Base-by-base conservation (phyloP, 2,329 filamentous ascomycete genomes). In the Aspergillus transmontanensis region DNA sequence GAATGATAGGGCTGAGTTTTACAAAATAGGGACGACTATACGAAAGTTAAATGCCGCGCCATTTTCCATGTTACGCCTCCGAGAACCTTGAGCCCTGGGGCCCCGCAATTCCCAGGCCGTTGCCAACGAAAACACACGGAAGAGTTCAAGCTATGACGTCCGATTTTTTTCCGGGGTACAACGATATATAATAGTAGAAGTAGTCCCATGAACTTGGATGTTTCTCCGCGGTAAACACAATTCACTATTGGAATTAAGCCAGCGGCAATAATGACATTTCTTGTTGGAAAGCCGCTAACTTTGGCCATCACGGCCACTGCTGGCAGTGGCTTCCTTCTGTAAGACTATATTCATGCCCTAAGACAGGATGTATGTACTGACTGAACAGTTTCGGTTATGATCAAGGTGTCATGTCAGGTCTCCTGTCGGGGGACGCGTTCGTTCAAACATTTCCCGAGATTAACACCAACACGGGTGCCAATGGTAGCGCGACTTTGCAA, bases 261-360 rank as follows among this genome's bases (percentile, higher is more conserved):
- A 30, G 26, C 36, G 12, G 16, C 21, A 21, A 64, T 14, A 36
- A 69, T 69, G 73, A 68, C 71, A 46, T 62, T 74, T 56, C 72
- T 76, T 46, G 68, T 69, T 34, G 74, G 74, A 23, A 59, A 60
- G 48, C 57, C 74, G n/a, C 73, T 83, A 19, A 75, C 79, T 58
- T 79, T 76, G 75, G 79, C 78, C 57, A 79, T 81, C 48, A 79
- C 77, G 14, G 72, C 78, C 36, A 79, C 80, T 65, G 79, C 80
- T 48, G 79, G 79, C 21, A 71, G 77, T 56, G 79, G 79, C 54
- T 76, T 76, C 62, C 63, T 76, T 58, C 69, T 78, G 48, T 76
- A 76, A 76, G 69, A 80, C 76, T 58, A 75, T 73, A 11, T 14
- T 6, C 23, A 48, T 71, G 70, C 16, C 72, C 23, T 26, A 48